Percentiles rank a stretch among this genome's conserved stretches.
Conservation (phyloP, 768 basidiomycete species). For the Lentinula detonsa region DNA sequence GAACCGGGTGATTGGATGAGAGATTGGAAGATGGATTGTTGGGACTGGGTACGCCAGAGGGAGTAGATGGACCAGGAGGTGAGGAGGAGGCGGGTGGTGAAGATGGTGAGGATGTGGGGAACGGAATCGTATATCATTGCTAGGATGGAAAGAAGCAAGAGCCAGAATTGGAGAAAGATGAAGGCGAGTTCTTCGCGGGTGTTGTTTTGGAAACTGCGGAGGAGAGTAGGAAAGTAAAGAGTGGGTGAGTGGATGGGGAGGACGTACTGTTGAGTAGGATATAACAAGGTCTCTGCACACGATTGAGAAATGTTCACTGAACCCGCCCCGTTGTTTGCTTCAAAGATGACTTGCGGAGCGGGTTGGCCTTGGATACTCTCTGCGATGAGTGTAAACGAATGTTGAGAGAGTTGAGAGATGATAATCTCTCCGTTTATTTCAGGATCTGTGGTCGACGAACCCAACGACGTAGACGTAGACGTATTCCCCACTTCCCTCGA, state of each 20-base stretch:
- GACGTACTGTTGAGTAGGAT: constrained; percentile 38
- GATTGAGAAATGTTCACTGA: constrained; percentile 23
- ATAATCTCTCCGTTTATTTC: not conserved
- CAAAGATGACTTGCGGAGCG: not conserved
- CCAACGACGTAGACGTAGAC: no score
- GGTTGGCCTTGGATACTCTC: not conserved
- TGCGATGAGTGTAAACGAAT: no score
- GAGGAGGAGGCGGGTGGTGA: constrained; percentile 32
- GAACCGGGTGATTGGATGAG: constrained; percentile 32
- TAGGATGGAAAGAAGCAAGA: constrained; percentile 43
- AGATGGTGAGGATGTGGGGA: constrained; percentile 26
- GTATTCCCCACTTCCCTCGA: not conserved
- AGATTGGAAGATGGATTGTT: constrained; percentile 26
- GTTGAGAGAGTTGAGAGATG: no score
- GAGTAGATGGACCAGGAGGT: constrained; percentile 48
- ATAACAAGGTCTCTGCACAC: constrained; percentile 40
- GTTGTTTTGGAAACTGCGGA: constrained; percentile 32
- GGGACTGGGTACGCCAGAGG: constrained; percentile 37
- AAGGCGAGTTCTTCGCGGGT: constrained; percentile 42
- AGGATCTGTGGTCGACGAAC: not conserved
- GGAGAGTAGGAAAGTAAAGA: not conserved
- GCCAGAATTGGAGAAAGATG: constrained; percentile 48
- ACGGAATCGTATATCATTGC: constrained; percentile 46
- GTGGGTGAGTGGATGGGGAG: no score
- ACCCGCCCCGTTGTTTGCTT: not conserved